These are phyloP conservation scores for Papiliotrema terrestris DNA, from an alignment of 1,284 basidiomycete genomes.

Conservation along the genomic window DNA sequence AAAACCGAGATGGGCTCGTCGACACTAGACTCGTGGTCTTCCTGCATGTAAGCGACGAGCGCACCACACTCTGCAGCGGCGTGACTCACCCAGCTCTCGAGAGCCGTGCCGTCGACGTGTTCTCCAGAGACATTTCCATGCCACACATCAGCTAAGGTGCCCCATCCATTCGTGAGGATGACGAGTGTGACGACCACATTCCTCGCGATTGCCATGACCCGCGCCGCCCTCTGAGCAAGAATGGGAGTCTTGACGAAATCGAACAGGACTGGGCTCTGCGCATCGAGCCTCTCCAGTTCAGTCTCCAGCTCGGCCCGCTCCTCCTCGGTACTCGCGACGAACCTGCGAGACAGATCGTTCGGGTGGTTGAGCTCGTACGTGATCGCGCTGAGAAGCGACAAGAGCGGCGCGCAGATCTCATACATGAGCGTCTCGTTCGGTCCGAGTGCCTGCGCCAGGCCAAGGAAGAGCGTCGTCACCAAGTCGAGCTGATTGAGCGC, in stretches of 20 bases:
- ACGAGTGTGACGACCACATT: constrained; percentile 68
- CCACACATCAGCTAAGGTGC: constrained; percentile 59
- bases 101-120: constrained; percentile 54
- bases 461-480: constrained; percentile 68
- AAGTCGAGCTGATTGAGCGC: constrained; percentile 77
- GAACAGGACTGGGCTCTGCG: constrained; percentile 54
- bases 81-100: neutral
- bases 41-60: constrained; percentile 3
- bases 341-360: constrained; percentile 71
- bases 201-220: constrained; percentile 64
- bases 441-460: constrained; percentile 55
- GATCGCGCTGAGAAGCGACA: constrained; percentile 76
- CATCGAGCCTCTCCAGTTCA: constrained; percentile 59
- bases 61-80: neutral
- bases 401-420: constrained; percentile 62
- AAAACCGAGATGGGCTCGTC: constrained; percentile 36
- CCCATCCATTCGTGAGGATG: constrained; percentile 65
- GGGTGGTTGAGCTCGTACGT: constrained; percentile 89
- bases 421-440: constrained; percentile 57
- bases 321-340: constrained; percentile 75
- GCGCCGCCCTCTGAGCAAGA: constrained; percentile 64
- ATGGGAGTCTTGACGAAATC: constrained; percentile 66
- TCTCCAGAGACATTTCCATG: constrained; percentile 53
- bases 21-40: constrained; percentile 10
- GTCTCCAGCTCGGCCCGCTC: constrained; percentile 57